These are phyloP conservation scores for Phallus indusiatus DNA, from an alignment of 768 basidiomycete species.

Conservation along the genomic window DNA sequence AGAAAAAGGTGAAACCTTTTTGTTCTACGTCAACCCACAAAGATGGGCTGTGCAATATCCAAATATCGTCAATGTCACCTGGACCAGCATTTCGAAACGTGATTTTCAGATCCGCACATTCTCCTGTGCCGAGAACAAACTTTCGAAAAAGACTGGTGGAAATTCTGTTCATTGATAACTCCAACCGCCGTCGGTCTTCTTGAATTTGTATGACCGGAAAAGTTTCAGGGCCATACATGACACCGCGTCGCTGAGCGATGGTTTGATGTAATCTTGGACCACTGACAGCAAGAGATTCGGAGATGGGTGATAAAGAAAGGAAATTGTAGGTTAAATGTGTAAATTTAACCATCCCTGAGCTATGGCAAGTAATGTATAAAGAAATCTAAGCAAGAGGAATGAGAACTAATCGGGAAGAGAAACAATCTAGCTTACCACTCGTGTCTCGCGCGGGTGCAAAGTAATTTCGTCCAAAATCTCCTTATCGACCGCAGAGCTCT, in stretches of 20 bases:
- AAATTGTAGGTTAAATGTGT: conserved; percentile 58
- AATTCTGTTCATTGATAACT: conserved; percentile 34
- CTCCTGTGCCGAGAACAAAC: conserved; percentile 56
- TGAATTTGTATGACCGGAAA: conserved; percentile 53
- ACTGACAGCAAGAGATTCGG: conserved; percentile 57
- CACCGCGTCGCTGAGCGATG: conserved; percentile 52
- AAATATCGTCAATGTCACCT: conserved; percentile 53
- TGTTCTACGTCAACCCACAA: neutral
- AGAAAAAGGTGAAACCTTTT: neutral
- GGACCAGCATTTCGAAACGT: conserved; percentile 61
- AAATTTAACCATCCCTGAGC: conserved; percentile 44
- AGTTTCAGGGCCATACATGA: conserved; percentile 64
- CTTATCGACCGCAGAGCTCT: conserved; percentile 32
- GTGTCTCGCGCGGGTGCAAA: conserved; percentile 54
- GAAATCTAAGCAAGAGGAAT: conserved; percentile 37
- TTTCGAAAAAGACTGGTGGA: conserved; percentile 35
- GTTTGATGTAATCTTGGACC: conserved; percentile 75
- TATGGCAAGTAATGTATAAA: conserved; percentile 46
- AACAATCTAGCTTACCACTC: conserved; percentile 37
- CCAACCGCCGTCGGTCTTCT: conserved; percentile 54
- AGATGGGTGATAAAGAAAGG: conserved; percentile 58
- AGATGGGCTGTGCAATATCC: conserved; percentile 46
- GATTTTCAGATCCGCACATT: conserved; percentile 44
- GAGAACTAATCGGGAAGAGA: neutral
- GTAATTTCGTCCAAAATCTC: conserved; percentile 53